phyloP scores from a whole-genome alignment of 495 filamentous ascomycete species.

The Penicillium turbatum region DNA sequence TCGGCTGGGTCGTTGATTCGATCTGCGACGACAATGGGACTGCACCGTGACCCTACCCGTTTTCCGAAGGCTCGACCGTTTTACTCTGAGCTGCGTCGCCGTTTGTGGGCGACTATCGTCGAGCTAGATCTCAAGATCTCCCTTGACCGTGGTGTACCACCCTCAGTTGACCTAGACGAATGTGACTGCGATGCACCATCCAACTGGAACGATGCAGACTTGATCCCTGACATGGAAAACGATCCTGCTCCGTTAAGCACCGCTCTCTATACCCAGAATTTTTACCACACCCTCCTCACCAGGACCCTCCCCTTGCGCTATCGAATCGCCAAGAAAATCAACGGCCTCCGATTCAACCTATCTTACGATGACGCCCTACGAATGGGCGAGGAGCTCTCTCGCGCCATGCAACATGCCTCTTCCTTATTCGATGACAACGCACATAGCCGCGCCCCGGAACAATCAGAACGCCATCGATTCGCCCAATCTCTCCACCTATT shows the following conservation, averaged over 20 bases:
- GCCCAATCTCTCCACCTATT: constrained; percentile 37
- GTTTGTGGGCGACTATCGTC: constrained; percentile 60
- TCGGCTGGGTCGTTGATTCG: constrained; percentile 51
- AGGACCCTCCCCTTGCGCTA: constrained; percentile 47
- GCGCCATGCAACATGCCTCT: constrained; percentile 28
- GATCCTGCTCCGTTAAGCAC: constrained; percentile 29
- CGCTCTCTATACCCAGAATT: constrained; percentile 43
- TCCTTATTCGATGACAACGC: constrained; percentile 25
- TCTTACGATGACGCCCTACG: constrained; percentile 50
- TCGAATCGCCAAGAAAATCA: constrained; percentile 46
- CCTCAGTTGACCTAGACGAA: constrained; percentile 42
- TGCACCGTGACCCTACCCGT: constrained; percentile 55
- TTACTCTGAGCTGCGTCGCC: constrained; percentile 52
- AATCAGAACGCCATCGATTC: constrained; percentile 27
- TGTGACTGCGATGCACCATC: constrained; percentile 50
- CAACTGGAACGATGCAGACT: constrained; percentile 55
- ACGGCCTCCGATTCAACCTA: constrained; percentile 43
- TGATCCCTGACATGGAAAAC: constrained; percentile 41
- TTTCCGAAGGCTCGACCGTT: constrained; percentile 42
- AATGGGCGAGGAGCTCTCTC: constrained; percentile 40
- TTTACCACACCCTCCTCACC: constrained; percentile 49
- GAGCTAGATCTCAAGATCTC: constrained; percentile 56
- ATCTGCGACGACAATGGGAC: constrained; percentile 54
- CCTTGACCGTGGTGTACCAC: constrained; percentile 51
- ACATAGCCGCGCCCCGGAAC: constrained; percentile 17